phyloP scores from a whole-genome alignment of 192 early-diverging fungal species.

The Gonapodya prolifera region DNA sequence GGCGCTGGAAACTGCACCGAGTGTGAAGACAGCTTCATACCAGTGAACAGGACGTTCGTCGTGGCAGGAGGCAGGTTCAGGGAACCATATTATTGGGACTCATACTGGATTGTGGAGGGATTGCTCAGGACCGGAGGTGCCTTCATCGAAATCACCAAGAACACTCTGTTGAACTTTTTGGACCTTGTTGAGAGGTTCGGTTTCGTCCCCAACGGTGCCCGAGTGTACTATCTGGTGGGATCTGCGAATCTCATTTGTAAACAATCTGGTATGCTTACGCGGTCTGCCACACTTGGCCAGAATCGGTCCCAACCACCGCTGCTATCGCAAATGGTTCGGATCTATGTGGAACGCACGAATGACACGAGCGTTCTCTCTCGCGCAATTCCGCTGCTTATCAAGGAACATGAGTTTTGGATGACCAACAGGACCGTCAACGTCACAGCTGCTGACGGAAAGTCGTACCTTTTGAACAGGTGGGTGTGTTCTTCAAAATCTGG shows the following conservation, averaged over 20 bases:
- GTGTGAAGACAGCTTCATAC: constrained; percentile 41
- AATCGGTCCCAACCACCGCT: constrained; percentile 65
- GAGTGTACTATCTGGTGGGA: constrained; percentile 61
- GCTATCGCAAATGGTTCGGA: constrained; percentile 51
- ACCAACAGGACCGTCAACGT: constrained; percentile 33
- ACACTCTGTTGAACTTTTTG: constrained; percentile 48
- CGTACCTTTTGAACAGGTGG: constrained; percentile 28
- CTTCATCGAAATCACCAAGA: constrained; percentile 25
- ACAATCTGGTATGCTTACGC: too few species aligned
- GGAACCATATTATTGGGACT: constrained; percentile 68
- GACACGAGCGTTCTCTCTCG: constrained; percentile 27
- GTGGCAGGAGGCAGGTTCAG: constrained; percentile 61
- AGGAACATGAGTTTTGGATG: constrained; percentile 53
- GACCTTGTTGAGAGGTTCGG: constrained; percentile 43
- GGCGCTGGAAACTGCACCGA: constrained; percentile 31
- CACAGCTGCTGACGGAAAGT: constrained; percentile 6
- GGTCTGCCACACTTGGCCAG: too few species aligned
- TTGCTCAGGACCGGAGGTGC: constrained; percentile 43
- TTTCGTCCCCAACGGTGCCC: constrained; percentile 64
- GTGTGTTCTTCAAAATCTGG: too few species aligned
- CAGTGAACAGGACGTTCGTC: constrained; percentile 44
- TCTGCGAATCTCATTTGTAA: too few species aligned
- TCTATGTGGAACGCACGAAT: constrained; percentile 36
- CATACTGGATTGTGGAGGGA: constrained; percentile 54
- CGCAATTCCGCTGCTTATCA: constrained; percentile 38